Evolutionary conservation across 495 filamentous ascomycete genomes (phyloP).

Genomic region (Parmelia sp.): DNA sequence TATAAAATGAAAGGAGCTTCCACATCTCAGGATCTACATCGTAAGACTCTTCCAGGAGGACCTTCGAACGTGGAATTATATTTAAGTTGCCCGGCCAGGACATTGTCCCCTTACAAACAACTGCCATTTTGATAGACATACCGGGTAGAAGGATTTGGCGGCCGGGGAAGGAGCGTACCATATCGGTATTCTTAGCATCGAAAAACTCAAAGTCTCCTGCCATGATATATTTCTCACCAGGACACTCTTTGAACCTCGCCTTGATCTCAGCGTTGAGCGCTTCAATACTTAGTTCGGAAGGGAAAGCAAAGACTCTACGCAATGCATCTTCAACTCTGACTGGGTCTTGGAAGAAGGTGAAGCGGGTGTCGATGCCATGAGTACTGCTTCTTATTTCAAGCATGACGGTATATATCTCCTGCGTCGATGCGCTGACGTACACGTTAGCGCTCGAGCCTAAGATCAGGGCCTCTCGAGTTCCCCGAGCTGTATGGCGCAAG

Average conservation of each 20-base stretch:
- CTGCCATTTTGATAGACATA: slow-evolving; percentile 21
- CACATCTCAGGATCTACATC: no score
- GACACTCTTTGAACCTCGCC: slow-evolving; percentile 22
- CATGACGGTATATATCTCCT: slow-evolving; percentile 25
- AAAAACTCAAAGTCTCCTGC: slow-evolving; percentile 24
- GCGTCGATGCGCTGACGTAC: slow-evolving; percentile 20
- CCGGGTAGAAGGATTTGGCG: slow-evolving; percentile 12
- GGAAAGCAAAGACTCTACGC: slow-evolving; percentile 21
- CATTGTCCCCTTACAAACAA: no score
- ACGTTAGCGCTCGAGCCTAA: background rate
- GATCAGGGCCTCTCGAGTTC: background rate
- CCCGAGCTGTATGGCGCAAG: background rate
- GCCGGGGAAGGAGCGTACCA: slow-evolving; percentile 8
- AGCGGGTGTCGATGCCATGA: slow-evolving; percentile 16
- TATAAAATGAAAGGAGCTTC: no score
- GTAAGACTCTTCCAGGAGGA: no score
- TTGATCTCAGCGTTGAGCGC: slow-evolving; percentile 21
- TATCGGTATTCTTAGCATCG: slow-evolving; percentile 22
- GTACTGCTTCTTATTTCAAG: slow-evolving; percentile 16
- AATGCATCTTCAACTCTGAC: slow-evolving; percentile 27
- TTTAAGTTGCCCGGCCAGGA: no score
- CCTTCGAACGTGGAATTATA: no score
- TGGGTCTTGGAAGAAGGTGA: slow-evolving; percentile 25
- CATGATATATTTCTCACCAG: slow-evolving; percentile 16
- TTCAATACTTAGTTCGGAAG: slow-evolving; percentile 24